Base-by-base conservation (phyloP, 495 filamentous ascomycete genomes). In the Neurospora sp. region DNA sequence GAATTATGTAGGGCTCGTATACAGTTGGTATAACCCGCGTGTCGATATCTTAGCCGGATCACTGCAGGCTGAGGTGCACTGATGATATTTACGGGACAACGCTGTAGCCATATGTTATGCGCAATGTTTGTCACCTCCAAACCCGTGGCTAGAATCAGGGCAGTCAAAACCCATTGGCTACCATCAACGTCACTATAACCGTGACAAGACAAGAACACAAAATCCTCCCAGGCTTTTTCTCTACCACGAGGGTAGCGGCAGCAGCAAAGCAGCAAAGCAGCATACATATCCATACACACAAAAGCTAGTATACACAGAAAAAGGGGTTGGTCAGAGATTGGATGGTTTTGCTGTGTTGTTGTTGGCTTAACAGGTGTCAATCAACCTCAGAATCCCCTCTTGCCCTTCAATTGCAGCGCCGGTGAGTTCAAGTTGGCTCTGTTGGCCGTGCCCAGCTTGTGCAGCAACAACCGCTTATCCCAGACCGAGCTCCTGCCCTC, bases 401-500 rank as follows among this genome's bases (percentile, higher is more conserved):
- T 34, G 38, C 71, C 54, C 40, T 54, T 74, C 70, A 76, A 38
- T 36, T 37, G 73, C 34, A 78, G n/a, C 17, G 69, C 13, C 28
- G 9, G 38, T 28, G 81, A 74, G 13, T 79, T 83, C 79, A 96
- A 74, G 81, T 98, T 98, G 10, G 90, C 89, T 76, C 94, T 87
- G 17, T 89, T 86, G 6, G 86, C 85, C 69, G 93, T 90, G 79
- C 87, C 93, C 73, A 89, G 78, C 86, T 92, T 93, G 81, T 98
- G 93, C 36, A 94, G 79, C 70, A 83, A 81, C 72, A 86, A 84
- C 77, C 94, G 86, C 80, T 86, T 87, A 13, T 97, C 94, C 96
- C 96, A 99, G 34, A 92, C 92, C 28, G 79, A 73, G 73, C 93
- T 94, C 76, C 87, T 85, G 15, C 96, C 96, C 87, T 98, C 96